Evolutionary conservation across 2,329 filamentous ascomycete genomes (phyloP).

Genomic region (Monilinia fructigena): DNA sequence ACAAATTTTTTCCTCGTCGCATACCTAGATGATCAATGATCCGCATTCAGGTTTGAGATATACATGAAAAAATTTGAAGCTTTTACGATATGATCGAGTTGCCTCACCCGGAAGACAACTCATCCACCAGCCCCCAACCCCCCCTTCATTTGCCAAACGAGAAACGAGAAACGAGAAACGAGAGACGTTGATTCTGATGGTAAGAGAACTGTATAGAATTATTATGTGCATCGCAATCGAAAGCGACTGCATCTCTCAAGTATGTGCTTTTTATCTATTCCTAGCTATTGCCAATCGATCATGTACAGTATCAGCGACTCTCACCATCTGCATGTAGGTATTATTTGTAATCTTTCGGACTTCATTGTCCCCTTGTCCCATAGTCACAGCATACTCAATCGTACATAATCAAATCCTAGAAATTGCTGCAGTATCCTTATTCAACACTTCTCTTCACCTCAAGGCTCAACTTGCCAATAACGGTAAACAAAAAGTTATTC

Average conservation of each 20-base stretch:
- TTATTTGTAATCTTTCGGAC: slow-evolving; percentile 4
- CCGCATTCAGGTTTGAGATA: slow-evolving; percentile 2
- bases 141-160: slow-evolving; percentile 13
- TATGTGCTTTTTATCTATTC: slow-evolving; percentile 5
- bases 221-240: slow-evolving; percentile 10
- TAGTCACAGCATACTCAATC: slow-evolving; percentile 8
- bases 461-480: slow-evolving; percentile 6
- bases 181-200: neutral
- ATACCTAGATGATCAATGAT: slow-evolving; percentile 1
- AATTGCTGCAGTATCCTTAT: neutral
- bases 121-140: slow-evolving; percentile 1
- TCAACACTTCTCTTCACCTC: neutral
- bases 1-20: slow-evolving; percentile 3
- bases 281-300: slow-evolving; percentile 9
- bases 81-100: neutral
- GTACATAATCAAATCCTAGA: slow-evolving; percentile 3
- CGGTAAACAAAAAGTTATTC: neutral
- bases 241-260: neutral
- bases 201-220: slow-evolving; percentile 16
- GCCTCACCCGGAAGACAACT: slow-evolving; percentile 19
- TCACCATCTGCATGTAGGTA: slow-evolving; percentile 9
- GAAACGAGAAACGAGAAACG: slow-evolving; percentile 5
- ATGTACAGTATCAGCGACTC: slow-evolving; percentile 4
- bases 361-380: neutral
- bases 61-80: neutral